Base-by-base conservation (phyloP, 805 yeast genomes). In the Ogataea zsoltii region DNA sequence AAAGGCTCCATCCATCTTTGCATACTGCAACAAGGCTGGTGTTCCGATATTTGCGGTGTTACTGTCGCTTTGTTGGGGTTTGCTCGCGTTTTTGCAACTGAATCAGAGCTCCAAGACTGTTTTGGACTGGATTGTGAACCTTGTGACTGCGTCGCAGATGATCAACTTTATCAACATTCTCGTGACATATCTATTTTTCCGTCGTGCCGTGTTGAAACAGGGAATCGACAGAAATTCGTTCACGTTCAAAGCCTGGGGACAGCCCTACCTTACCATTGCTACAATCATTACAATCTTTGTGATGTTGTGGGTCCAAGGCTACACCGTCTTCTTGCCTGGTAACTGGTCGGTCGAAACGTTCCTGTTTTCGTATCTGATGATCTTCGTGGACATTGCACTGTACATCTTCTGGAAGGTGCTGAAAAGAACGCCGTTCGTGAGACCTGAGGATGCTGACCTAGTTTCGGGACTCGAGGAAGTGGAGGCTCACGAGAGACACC, bases 71-170 rank as follows among this genome's bases (percentile, higher is more conserved):
- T 51, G 61, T 30, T 73, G 77, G 72, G 71, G 77, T 2, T 63
- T 71, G 30, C 54, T 76, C 4, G 70, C 77, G 3, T 75, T 73
- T 49, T 60, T 76, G 52, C 75, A 85, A 59, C 62, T 83, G 46
- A 74, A 82, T 19, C 70, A 74, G 36, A 69, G 76, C 25, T 76
- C 91, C 19, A 77, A 80, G 13, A 74, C 75, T 2, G 94, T 86
- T 3, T 72, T 87, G 50, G 74, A 72, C 56, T 87, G 92, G 91
- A 70, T 87, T 41, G 77, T 85, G 47, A 83, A 84, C 55, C 66
- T 87, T 46, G 83, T 83, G 41, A 84, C 94, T 3, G 80, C 81
- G 30, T 83, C 85, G 26, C 88, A 83, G 60, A 72, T 82, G 60
- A 75, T 76, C 57, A 83, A 80, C 61, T 84, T 79, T 67, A 70